Base-by-base conservation (phyloP, 805 yeast species). In the Phaffomyces opuntiae region DNA sequence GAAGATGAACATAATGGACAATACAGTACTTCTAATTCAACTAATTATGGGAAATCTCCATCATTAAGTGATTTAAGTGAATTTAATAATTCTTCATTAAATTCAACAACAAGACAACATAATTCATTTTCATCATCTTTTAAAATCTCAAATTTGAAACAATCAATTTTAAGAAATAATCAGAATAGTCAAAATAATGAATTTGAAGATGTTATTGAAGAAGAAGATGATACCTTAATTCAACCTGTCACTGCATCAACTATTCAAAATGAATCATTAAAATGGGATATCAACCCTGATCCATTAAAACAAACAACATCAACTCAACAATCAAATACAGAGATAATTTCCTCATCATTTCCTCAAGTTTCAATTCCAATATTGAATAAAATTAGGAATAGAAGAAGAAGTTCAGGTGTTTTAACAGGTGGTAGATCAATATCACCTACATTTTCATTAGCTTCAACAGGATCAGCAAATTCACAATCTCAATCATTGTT, bases 21-120 rank as follows among this genome's bases (percentile, higher is more conserved):
- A n/a, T 59, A 59, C 38, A 55, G 61, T n/a, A 53, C 62, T 1
- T 59, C 63, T 0, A 56, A 54, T 35, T 58, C 63, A 0, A 55
- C 62, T 3, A 51, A 51, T 38, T 57, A 52, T 40, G 62, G 62
- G 38, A 58, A 57, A 39, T 54, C 60, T 0, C 62, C 63, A 16
- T 45, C 57, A 5, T 25, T 59, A 8, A 55, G 61, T 17, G 63
- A 59, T 37, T 36, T 59, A n/a, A 58, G 61, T 34, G 61, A 58
- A 19, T 48, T 54, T 19, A 53, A 50, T 14, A 42, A 17, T 27
- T 54, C 40, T 34, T 43, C 42, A 40, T 50, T 24, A 39, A 47
- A 46, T 46, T 52, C 39, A 21, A 21, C 41, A 31, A 42, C 46
- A 32, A 42, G 47, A 40, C 9, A 35, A 9, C 45, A 39, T 29